phyloP scores from a whole-genome alignment of 2,329 filamentous ascomycete species.

The Grosmannia clavigera region DNA sequence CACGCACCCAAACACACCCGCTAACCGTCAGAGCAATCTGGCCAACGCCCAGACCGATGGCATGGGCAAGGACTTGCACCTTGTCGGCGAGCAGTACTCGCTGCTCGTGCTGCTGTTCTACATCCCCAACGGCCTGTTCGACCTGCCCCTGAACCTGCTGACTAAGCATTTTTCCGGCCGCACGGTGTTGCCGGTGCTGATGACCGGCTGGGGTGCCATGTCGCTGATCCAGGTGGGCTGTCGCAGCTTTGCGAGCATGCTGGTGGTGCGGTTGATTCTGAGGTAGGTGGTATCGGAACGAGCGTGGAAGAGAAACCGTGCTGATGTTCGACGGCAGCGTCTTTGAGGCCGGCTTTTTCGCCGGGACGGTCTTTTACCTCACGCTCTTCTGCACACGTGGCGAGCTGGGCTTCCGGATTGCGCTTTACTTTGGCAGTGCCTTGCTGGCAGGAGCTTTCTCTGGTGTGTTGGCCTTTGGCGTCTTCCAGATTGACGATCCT shows the following conservation, averaged over 20 bases:
- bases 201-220: constrained; percentile 54
- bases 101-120: constrained; percentile 59
- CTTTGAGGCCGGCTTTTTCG: constrained; percentile 57
- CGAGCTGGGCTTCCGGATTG: constrained; percentile 56
- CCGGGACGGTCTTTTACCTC: constrained; percentile 45
- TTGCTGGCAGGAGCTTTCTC: constrained; percentile 34
- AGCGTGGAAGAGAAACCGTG: too few species aligned
- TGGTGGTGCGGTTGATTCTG: constrained; percentile 57
- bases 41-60: constrained; percentile 41
- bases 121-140: constrained; percentile 59
- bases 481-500: constrained; percentile 29
- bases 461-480: constrained; percentile 45
- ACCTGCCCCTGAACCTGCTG: constrained; percentile 50
- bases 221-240: constrained; percentile 46
- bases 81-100: constrained; percentile 55
- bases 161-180: constrained; percentile 57
- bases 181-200: constrained; percentile 48
- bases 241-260: constrained; percentile 50
- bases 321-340: constrained; percentile 26
- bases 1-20: too few species aligned
- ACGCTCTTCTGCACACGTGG: constrained; percentile 58
- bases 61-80: constrained; percentile 39
- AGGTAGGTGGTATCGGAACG: constrained; percentile 16
- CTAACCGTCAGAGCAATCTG: constrained; percentile 25
- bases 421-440: constrained; percentile 37